Base-by-base conservation (phyloP, 2,329 filamentous ascomycete genomes). In the Aureobasidium zeae region DNA sequence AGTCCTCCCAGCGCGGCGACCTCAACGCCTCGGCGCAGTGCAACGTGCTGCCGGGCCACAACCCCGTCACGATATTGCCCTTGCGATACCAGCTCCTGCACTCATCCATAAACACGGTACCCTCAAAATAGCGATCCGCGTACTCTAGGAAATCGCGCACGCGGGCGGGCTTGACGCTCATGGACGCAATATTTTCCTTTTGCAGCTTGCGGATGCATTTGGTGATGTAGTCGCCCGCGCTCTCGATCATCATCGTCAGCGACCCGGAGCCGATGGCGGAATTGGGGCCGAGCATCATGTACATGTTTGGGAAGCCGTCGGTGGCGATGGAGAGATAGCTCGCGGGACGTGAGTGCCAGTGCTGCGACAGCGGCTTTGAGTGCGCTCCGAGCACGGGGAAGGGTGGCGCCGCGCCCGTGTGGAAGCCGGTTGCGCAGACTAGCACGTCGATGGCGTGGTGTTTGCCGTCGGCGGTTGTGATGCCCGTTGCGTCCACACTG, bases 1-100 rank as follows among this genome's bases (percentile, higher is more conserved):
- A 67, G 47, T 73, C 70, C 26, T 73, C 70, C 29, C 61, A 56
- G 0, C 70, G 55, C 1, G 68, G 54, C 35, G 70, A 63, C 39
- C 59, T 57, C 35, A 74, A 47, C 5, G 64, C 64, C 49, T 73
- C 68, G 32, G 73, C 67, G 48, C 68, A 72, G 53, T 73, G 69
- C 13, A 73, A 53, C 2, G 67, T 66, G 12, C 57, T 63, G 1
- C 65, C 66, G 0, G 67, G 67, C 66, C 65, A 70, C 3, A 70
- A 53, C 0, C 63, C 66, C 1, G 61, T 65, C 12, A 49, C 44
- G 13, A 39, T 31, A 8, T 50, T 48, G 0, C 41, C 47, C 11
- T 49, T 51, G 48, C 61, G 62, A 53, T 67, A 67, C 66, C 66
- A 72, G 0, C 59, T 64, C 17, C 59, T 63, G 49, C 69, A 73